These are phyloP conservation scores for Solanum chacoense DNA, from an alignment of 305 asterid genomes.

Conservation along the genomic window DNA sequence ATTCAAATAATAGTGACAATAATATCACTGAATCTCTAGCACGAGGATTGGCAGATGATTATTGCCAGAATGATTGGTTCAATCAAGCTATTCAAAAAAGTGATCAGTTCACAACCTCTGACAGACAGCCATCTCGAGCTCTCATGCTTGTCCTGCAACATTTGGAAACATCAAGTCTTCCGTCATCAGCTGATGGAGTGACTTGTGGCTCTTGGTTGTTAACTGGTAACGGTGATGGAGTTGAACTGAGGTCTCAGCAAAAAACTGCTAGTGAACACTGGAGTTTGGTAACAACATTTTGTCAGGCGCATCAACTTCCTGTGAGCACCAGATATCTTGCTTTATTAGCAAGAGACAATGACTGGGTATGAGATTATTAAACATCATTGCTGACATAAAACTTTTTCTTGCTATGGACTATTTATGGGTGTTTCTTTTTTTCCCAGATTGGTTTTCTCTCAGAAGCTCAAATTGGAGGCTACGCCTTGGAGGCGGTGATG, in stretches of 20 bases:
- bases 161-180: slow-evolving; percentile 89
- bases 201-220: slow-evolving; percentile 92
- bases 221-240: slow-evolving; percentile 80
- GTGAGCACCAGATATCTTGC: slow-evolving; percentile 89
- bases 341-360: slow-evolving; percentile 87
- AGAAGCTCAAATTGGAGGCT: slow-evolving; percentile 92
- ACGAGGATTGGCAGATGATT: slow-evolving; percentile 85
- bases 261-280: slow-evolving; percentile 84
- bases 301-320: slow-evolving; percentile 84
- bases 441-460: slow-evolving; percentile 90
- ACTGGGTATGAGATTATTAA: slow-evolving; percentile 58
- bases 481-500: slow-evolving; percentile 65
- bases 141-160: slow-evolving; percentile 81
- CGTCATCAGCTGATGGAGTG: slow-evolving; percentile 45
- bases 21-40: slow-evolving; percentile 79
- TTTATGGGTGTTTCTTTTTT: slow-evolving; percentile 10
- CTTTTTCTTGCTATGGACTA: not conserved
- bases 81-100: slow-evolving; percentile 34
- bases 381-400: not conserved
- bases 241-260: slow-evolving; percentile 82
- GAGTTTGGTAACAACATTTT: slow-evolving; percentile 81
- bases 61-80: slow-evolving; percentile 49
- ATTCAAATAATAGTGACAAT: slow-evolving; percentile 45
- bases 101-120: slow-evolving; percentile 19
- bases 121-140: slow-evolving; percentile 62